Evolutionary conservation across 192 early-diverging fungal genomes (phyloP), one percentile per base, ranked within the genome.

Genomic region (Entomortierella chlamydospora): DNA sequence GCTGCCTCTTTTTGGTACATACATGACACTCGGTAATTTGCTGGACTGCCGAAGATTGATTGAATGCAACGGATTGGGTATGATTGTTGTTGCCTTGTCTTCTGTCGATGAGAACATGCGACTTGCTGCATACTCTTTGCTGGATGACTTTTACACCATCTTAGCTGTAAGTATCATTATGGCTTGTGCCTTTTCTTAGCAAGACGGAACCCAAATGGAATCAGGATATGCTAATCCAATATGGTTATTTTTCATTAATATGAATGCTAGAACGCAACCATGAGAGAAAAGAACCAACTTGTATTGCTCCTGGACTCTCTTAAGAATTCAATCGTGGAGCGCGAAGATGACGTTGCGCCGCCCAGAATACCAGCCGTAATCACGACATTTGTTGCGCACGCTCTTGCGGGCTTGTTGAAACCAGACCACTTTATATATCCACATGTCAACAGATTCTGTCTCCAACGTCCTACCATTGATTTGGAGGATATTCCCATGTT

Each of bases 401-500:
- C 88, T 0, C 54, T 94, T 7, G 71, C 83, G 26, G 84, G 91
- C 11, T 30, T 93, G 7, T 60, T 91, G 25, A 89, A 87, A 56
- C 94, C 95, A 7, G 93, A 90, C 17, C 86, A 90, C 68, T 90
- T 88, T 39, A 90, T 96, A 90, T 92, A 91, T 72, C 88, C 93
- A 23, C 73, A 88, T 31, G 82, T 96, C 50, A 91, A 93, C 51
- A 86, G 86, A 43, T 96, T 95, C 79, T 85, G 93, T 22, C 82
- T 94, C 28, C 90, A 92, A 59, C 82, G 91, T 26, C 88, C 92
- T 11, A 64, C 87, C 2, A 83, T 96, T 23, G 93, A 95, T 82
- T 79, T 94, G 45, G 84, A 91, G 84, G 93, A 96, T 84, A 84
- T 95, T 15, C 95, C 95, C 6, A 88, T 96, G 87, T 95, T 95